Base-by-base conservation (phyloP, 305 asterid species). In the Fraxinus nigra region DNA sequence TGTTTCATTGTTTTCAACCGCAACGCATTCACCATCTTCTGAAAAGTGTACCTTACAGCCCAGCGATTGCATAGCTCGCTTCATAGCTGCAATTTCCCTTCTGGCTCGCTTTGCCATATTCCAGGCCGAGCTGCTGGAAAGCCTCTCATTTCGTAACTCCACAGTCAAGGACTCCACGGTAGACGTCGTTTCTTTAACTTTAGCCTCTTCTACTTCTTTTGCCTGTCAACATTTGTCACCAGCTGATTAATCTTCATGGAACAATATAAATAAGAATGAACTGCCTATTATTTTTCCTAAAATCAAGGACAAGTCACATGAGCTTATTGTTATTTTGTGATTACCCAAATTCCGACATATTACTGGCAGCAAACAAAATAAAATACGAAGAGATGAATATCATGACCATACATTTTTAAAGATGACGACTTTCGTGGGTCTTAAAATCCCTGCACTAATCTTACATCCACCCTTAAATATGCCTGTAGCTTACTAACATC, bases 11-110 rank as follows among this genome's bases (percentile, higher is more conserved):
- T 83, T 90, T 83, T 94, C 98, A 13, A 97, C 91, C 84, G 88
- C 88, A 38, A 92, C 97, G 86, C 95, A 89, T 83, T 97, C 97
- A 75, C 97, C 95, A 61, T 92, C 97, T 82, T 86, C 97, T 7
- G 98, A 91, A 84, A 92, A 89, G 77, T 88, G 83, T 61, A 97
- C 95, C 85, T 90, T 89, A 77, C 95, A 92, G 48, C 99, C 99
- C 56, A 97, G 92, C 59, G 98, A 91, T 81, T 93, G 93, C 48
- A 97, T 74, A 38, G 98, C 99, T 32, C 98, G 93, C 87, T 87
- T 94, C 87, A 94, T 92, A 43, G 94, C 90, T 9, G 90, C 81
- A 79, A 86, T 85, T 87, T 97, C 99, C 88, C 87, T 92, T 76
- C 82, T 91, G 88, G 96, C 90, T 83, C 81, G 88, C 84, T 88